Base-by-base conservation (phyloP, 2,329 filamentous ascomycete genomes). In the Phoma sp. region DNA sequence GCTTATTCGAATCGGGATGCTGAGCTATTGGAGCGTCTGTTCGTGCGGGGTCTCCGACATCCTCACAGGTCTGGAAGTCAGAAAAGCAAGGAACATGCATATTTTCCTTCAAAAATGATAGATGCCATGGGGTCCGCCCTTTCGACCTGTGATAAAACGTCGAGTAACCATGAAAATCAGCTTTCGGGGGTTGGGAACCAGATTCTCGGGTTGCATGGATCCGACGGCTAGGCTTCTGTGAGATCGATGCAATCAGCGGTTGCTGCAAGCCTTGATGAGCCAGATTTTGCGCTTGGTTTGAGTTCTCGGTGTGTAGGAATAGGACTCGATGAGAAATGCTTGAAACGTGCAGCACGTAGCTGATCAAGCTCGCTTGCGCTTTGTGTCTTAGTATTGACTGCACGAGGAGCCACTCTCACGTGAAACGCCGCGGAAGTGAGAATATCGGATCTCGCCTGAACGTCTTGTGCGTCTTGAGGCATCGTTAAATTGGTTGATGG, bases 301-400 rank as follows among this genome's bases (percentile, higher is more conserved):
- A 21, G 5, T 7, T n/a, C 10, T 15, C 20, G 17, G 7, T 12
- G 18, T 15, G n/a, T 12, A n/a, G 29, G 5, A 17, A 18, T 5
- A 30, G 49, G 18, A 30, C 29, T 42, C 10, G 36, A 42, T 2
- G 38, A 39, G 2, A 57, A 57, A 7, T 30, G 42, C 17, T 36
- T 54, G 10, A 58, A 51, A 33, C 47, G 42, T 29, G 51, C 51
- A 36, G 29, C 28, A 26, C 45, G 38, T 7, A 54, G 32, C 15
- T 10, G 1, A 33, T 32, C 37, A 10, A 28, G 26, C 32, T 34
- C 5, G 15, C 26, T 18, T 30, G 18, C 7, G 11, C 4, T 12
- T n/a, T 11, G 17, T 28, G 34, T 14, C 20, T n/a, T n/a, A n/a
- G 11, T 11, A 10, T 3, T 23, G 3, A 4, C 2, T 9, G 21